Conservation (phyloP, 495 filamentous ascomycete genomes). For the Clohesyomyces aquaticus region DNA sequence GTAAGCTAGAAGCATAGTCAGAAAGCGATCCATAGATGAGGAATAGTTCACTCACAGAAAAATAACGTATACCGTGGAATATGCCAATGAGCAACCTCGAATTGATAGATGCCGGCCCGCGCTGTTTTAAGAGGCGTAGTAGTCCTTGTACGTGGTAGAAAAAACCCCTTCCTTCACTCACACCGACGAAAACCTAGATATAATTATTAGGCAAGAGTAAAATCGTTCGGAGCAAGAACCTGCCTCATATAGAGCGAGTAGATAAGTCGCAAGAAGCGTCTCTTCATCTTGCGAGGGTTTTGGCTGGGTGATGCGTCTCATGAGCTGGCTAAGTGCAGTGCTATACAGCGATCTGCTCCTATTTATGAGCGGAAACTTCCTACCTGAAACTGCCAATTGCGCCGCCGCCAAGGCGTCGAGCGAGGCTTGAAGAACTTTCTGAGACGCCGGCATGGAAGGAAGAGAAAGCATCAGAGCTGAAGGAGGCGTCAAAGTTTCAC, state of each 20-base stretch:
- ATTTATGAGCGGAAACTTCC: slow-evolving; percentile 28
- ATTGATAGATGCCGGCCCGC: slow-evolving; percentile 28
- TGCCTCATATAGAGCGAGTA: slow-evolving; percentile 35
- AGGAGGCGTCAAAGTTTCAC: slow-evolving; percentile 27
- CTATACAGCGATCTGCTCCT: slow-evolving; percentile 28
- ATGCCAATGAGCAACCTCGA: slow-evolving; percentile 10
- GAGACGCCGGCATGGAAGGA: slow-evolving; percentile 9
- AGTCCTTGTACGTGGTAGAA: slow-evolving; percentile 35
- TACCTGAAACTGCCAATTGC: slow-evolving; percentile 28
- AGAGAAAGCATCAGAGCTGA: slow-evolving; percentile 33
- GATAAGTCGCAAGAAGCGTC: slow-evolving; percentile 34
- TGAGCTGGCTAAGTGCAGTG: slow-evolving; percentile 24
- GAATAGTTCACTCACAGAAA: slow-evolving; percentile 20
- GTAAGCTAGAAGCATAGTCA: slow-evolving; percentile 19
- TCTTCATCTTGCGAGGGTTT: slow-evolving; percentile 19
- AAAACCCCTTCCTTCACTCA: slow-evolving; percentile 30
- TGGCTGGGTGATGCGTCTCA: slow-evolving; percentile 10
- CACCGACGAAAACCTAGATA: slow-evolving; percentile 32
- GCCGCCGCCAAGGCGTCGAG: slow-evolving; percentile 31
- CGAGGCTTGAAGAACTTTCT: slow-evolving; percentile 16
- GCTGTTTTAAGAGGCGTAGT: slow-evolving; percentile 20
- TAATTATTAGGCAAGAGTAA: slow-evolving; percentile 1
- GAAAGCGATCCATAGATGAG: background rate
- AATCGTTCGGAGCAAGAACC: background rate
- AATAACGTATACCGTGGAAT: slow-evolving; percentile 34